Conservation (phyloP, 2,329 filamentous ascomycete genomes). For the Pleurostoma richardsiae region DNA sequence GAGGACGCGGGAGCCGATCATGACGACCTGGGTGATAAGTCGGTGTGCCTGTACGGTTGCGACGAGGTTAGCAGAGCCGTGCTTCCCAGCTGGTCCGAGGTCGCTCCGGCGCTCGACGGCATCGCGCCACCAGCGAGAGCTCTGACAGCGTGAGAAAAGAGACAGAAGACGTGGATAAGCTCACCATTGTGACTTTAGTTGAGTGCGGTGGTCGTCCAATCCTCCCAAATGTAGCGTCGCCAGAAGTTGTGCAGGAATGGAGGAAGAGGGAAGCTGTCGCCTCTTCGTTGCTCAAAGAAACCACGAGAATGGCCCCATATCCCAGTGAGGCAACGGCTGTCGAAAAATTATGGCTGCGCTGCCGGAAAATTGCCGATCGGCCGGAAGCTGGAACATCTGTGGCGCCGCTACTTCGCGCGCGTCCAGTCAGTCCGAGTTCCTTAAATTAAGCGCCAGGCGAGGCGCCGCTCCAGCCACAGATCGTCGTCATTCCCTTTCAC, state of each 20-base stretch:
- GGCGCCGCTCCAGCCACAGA: too few relatives aligned
- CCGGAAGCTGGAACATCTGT: background rate
- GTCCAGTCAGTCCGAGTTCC: too few relatives aligned
- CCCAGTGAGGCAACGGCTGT: background rate
- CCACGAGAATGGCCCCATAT: background rate
- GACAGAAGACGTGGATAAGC: background rate
- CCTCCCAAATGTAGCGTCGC: conserved; percentile 3
- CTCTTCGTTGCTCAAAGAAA: background rate
- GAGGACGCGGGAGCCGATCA: conserved; percentile 87
- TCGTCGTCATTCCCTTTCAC: too few relatives aligned
- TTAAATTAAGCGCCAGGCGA: too few relatives aligned
- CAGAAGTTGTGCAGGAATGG: background rate
- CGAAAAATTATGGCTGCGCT: background rate
- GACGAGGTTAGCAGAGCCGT: background rate
- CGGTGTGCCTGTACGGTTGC: conserved; percentile 80
- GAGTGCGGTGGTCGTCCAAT: conserved; percentile 7
- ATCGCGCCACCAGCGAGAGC: too few relatives aligned
- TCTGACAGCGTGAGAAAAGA: background rate
- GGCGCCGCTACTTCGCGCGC: background rate
- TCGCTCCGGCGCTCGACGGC: background rate
- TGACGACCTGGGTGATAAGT: conserved; percentile 86
- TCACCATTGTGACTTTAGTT: conserved; percentile 14
- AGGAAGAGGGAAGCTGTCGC: background rate
- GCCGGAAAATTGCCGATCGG: background rate
- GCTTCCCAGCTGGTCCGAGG: background rate